Evolutionary conservation across 768 basidiomycete species (phyloP).

Genomic region (Botryobasidium botryosum): DNA sequence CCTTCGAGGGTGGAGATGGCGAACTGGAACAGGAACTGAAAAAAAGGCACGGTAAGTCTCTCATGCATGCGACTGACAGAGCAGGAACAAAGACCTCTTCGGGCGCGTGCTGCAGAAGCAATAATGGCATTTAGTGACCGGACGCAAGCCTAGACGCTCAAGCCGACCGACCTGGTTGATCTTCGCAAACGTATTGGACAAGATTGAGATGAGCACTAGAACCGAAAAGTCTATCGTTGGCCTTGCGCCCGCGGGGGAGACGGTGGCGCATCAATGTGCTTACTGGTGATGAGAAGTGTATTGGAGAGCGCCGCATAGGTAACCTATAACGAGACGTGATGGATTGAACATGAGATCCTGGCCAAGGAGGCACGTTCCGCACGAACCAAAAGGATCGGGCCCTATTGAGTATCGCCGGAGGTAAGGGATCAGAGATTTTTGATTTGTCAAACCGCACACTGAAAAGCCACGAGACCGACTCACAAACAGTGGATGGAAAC

Average conservation of each 20-base stretch:
- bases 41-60: background rate
- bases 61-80: background rate
- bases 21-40: conserved; percentile 71
- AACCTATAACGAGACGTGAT: conserved; percentile 35
- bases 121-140: no score
- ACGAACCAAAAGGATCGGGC: background rate
- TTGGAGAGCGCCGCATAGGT: conserved; percentile 63
- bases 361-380: no score
- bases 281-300: conserved; percentile 66
- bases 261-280: conserved; percentile 16
- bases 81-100: conserved; percentile 30
- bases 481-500: conserved; percentile 39
- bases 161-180: conserved; percentile 38
- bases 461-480: no score
- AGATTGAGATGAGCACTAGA: conserved; percentile 63
- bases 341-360: conserved; percentile 1
- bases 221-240: background rate
- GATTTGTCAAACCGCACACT: no score
- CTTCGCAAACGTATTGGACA: conserved; percentile 76
- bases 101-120: conserved; percentile 28
- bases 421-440: background rate
- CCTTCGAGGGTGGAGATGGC: conserved; percentile 80
- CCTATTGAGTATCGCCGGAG: no score
- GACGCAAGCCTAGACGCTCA: no score
- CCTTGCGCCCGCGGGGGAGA: no score